phyloP scores from a whole-genome alignment of 2,329 filamentous ascomycete genomes.

The Trichoderma sp. region DNA sequence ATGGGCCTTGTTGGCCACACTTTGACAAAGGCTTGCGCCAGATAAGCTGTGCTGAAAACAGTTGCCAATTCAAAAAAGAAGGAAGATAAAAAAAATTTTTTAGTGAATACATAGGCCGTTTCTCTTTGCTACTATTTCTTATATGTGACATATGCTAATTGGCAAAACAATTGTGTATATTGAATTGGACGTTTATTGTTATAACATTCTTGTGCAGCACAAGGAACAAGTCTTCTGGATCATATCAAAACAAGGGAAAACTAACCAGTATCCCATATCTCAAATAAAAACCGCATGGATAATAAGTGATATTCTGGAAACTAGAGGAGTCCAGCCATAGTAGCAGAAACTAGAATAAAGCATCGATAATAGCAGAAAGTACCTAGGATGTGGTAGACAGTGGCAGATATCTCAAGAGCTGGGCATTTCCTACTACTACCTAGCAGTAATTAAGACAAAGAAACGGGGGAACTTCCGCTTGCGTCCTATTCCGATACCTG shows the following conservation, averaged over 20 bases:
- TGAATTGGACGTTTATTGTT: background rate
- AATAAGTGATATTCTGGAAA: too few species aligned
- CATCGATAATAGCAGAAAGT: background rate
- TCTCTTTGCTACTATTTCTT: too few species aligned
- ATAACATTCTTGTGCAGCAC: background rate
- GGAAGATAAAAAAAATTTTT: background rate
- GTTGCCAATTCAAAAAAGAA: background rate
- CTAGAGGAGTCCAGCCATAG: too few species aligned
- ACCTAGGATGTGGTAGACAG: background rate
- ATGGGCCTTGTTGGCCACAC: background rate
- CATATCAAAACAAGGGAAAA: too few species aligned
- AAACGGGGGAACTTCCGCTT: background rate
- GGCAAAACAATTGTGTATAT: background rate
- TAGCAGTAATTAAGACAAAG: background rate
- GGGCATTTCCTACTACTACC: background rate
- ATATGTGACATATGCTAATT: too few species aligned
- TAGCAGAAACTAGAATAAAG: background rate
- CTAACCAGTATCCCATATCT: too few species aligned
- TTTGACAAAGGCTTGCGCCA: background rate
- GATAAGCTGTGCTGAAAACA: background rate
- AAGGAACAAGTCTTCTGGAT: background rate
- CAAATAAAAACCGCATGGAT: too few species aligned
- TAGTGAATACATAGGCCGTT: too few species aligned
- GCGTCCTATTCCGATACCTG: background rate
- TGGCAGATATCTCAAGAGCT: background rate